Percentiles rank a stretch among this genome's conserved stretches.
Evolutionary conservation across 2,329 filamentous ascomycete genomes (phyloP).

Genomic region (Hymenoscyphus fraxineus): DNA sequence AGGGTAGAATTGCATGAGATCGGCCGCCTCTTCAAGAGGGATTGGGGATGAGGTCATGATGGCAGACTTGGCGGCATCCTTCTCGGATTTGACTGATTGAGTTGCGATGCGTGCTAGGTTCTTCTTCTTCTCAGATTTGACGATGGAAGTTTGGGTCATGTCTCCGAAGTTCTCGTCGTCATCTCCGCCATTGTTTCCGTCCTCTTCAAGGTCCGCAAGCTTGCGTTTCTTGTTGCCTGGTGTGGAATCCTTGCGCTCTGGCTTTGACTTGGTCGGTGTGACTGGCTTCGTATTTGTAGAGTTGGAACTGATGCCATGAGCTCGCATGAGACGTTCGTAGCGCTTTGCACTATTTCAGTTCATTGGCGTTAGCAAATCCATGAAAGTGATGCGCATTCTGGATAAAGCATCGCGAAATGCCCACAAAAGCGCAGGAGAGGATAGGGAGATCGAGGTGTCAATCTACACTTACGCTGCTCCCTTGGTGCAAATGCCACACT

Average conservation of each 20-base stretch:
- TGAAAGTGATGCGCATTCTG: not conserved
- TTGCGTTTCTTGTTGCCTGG: slow-evolving; percentile 6
- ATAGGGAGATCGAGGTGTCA: not conserved
- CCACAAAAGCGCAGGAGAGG: not conserved
- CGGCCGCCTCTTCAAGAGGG: slow-evolving; percentile 17
- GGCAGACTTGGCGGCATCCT: not conserved
- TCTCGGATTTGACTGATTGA: slow-evolving; percentile 20
- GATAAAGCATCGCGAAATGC: not conserved
- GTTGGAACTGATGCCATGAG: slow-evolving; percentile 44
- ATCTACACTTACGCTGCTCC: slow-evolving; percentile 61
- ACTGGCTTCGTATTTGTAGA: slow-evolving; percentile 7
- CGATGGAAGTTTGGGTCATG: not conserved
- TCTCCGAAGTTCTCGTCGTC: slow-evolving; percentile 22
- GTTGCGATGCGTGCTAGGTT: not conserved
- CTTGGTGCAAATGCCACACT: slow-evolving; percentile 60
- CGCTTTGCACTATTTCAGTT: slow-evolving; percentile 54
- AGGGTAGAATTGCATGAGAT: slow-evolving; percentile 26
- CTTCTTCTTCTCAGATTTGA: not conserved
- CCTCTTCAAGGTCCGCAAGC: not conserved
- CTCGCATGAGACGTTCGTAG: slow-evolving; percentile 63
- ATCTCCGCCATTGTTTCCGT: slow-evolving; percentile 11
- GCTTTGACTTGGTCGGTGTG: not conserved
- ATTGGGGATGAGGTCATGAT: slow-evolving; percentile 3
- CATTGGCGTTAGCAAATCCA: not conserved
- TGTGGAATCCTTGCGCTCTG: not conserved